phyloP scores from a whole-genome alignment of 352 stramenopile genomes.

The Phytophthora cajani region DNA sequence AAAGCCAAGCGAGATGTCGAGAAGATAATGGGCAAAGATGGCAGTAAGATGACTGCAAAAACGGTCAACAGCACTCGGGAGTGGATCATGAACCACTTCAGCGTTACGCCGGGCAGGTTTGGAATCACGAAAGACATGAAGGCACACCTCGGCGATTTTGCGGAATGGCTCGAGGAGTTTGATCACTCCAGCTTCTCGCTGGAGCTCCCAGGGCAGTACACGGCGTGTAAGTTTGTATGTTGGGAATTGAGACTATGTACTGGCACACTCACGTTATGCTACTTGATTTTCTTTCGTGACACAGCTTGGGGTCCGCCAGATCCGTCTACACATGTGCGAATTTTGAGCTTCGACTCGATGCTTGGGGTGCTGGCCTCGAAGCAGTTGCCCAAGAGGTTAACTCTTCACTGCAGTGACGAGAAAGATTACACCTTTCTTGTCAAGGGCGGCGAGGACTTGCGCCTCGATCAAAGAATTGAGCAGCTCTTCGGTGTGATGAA shows the following conservation, averaged over 20 bases:
- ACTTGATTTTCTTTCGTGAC: conserved; percentile 9
- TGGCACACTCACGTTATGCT: neutral
- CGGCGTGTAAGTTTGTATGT: conserved; percentile 48
- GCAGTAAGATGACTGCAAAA: conserved; percentile 58
- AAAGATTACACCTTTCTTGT: conserved; percentile 88
- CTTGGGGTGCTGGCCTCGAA: conserved; percentile 87
- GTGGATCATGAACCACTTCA: conserved; percentile 79
- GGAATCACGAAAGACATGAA: conserved; percentile 88
- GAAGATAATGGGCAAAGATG: conserved; percentile 76
- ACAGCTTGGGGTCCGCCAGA: conserved; percentile 80
- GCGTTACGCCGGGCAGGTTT: conserved; percentile 68
- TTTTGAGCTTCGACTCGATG: conserved; percentile 79
- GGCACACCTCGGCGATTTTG: conserved; percentile 78
- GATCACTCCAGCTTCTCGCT: conserved; percentile 70
- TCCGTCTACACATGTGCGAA: conserved; percentile 62
- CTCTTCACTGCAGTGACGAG: conserved; percentile 83
- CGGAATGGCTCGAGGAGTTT: conserved; percentile 87
- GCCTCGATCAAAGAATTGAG: conserved; percentile 92
- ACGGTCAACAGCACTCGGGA: conserved; percentile 60
- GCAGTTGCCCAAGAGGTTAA: conserved; percentile 84
- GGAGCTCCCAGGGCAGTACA: conserved; percentile 87
- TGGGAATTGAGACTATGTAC: no score
- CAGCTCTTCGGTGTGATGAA: conserved; percentile 94
- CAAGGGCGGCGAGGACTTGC: conserved; percentile 92
- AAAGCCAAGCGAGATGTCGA: conserved; percentile 67